Percentiles rank a stretch among this genome's conserved stretches.
Evolutionary conservation across 2,329 filamentous ascomycete genomes (phyloP).

Genomic region (Diaporthe caulivora): DNA sequence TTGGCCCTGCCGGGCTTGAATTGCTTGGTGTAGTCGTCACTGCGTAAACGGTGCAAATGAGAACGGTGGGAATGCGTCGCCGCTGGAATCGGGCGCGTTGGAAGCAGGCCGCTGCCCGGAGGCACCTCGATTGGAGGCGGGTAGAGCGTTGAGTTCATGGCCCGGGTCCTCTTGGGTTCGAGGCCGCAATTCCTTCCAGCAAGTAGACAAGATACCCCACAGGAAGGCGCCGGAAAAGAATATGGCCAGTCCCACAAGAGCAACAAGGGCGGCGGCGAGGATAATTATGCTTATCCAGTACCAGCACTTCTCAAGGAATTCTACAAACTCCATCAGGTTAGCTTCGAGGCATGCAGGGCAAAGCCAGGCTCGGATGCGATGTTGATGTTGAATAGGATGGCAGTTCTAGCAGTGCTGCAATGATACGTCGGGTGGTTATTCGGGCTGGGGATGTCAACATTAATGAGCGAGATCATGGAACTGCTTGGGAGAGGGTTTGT

Average conservation of each 20-base stretch:
- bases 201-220: neutral
- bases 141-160: neutral
- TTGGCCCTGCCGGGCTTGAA: too few species aligned
- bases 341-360: neutral
- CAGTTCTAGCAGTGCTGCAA: neutral
- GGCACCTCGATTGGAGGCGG: neutral
- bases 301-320: neutral
- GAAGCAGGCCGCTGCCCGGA: neutral
- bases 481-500: too few species aligned
- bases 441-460: neutral
- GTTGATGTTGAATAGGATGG: neutral
- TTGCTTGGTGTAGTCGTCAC: neutral
- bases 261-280: neutral
- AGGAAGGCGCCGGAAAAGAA: too few species aligned
- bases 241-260: too few species aligned
- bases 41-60: neutral
- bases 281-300: too few species aligned
- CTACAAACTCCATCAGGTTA: neutral
- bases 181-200: neutral
- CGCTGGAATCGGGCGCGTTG: neutral
- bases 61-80: neutral
- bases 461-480: too few species aligned
- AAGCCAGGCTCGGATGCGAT: neutral
- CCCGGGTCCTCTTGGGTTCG: neutral
- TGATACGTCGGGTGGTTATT: neutral